Evolutionary conservation across 2,329 filamentous ascomycete genomes (phyloP).

Genomic region (Stachybotrys chlorohalonatus): DNA sequence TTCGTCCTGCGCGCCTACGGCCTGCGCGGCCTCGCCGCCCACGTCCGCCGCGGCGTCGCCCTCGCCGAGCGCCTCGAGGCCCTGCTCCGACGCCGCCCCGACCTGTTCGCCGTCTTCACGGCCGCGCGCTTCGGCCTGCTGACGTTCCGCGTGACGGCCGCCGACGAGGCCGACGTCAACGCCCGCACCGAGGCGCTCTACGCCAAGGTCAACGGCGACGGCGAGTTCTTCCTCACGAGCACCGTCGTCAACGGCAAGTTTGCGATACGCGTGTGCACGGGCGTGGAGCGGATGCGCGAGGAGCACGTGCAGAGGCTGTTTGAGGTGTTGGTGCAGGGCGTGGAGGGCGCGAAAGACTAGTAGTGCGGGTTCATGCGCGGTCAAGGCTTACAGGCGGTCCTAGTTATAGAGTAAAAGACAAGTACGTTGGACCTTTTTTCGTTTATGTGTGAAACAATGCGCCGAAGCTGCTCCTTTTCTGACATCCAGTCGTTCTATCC

Average conservation of each 20-base stretch:
- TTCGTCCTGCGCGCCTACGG: slow-evolving; percentile 84
- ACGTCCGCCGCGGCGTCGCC: slow-evolving; percentile 60
- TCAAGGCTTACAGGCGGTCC: too few relatives aligned
- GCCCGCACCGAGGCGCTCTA: slow-evolving; percentile 65
- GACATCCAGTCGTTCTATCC: neutral
- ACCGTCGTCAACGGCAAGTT: slow-evolving; percentile 64
- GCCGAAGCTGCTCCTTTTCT: neutral
- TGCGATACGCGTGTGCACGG: slow-evolving; percentile 74
- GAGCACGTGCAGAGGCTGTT: slow-evolving; percentile 69
- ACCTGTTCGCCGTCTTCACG: slow-evolving; percentile 70
- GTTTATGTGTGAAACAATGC: too few relatives aligned
- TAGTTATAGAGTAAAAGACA: too few relatives aligned
- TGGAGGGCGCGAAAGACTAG: slow-evolving; percentile 30
- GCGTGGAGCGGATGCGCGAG: slow-evolving; percentile 55
- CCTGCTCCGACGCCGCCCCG: slow-evolving; percentile 46
- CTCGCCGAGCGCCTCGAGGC: slow-evolving; percentile 63
- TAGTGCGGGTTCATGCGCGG: neutral
- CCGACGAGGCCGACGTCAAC: slow-evolving; percentile 47
- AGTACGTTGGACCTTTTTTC: too few relatives aligned
- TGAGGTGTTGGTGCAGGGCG: slow-evolving; percentile 57
- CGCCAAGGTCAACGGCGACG: slow-evolving; percentile 61
- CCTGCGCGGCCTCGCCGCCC: slow-evolving; percentile 61
- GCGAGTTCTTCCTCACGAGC: slow-evolving; percentile 76
- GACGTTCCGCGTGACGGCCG: slow-evolving; percentile 54
- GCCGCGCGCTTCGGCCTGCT: slow-evolving; percentile 71